A percentile compares a stretch with the other conserved stretches of the same genome.
Conservation (phyloP, 768 basidiomycete species). For the Hortiboletus campestris region DNA sequence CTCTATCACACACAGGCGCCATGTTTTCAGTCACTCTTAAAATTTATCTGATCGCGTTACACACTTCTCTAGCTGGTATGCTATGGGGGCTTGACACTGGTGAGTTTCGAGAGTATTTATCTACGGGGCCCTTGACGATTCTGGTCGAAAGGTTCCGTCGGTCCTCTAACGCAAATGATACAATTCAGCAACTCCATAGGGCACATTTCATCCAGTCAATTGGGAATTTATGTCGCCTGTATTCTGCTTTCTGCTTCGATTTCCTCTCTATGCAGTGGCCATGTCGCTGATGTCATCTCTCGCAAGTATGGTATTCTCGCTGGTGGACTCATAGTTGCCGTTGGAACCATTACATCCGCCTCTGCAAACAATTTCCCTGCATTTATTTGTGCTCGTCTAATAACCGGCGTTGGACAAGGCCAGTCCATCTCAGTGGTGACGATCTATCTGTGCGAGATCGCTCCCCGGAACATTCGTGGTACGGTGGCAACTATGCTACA, state of each 20-base stretch:
- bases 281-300: constrained; percentile 45
- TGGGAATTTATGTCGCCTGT: constrained; percentile 44
- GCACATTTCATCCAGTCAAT: constrained; percentile 34
- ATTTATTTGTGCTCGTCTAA: constrained; percentile 43
- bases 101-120: not conserved
- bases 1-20: not conserved
- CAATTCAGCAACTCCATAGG: constrained; percentile 42
- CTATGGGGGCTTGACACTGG: constrained; percentile 34
- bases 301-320: constrained; percentile 45
- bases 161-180: constrained; percentile 47
- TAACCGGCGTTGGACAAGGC: constrained; percentile 48
- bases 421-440: constrained; percentile 43
- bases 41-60: constrained; percentile 27
- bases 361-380: constrained; percentile 34
- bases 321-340: constrained; percentile 41
- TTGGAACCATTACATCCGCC: constrained; percentile 41
- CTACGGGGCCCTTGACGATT: not conserved
- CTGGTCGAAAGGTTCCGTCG: constrained; percentile 32
- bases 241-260: constrained; percentile 43
- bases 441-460: constrained; percentile 41
- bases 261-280: constrained; percentile 40
- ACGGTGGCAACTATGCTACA: constrained; percentile 41
- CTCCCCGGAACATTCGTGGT: constrained; percentile 42
- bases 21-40: constrained; percentile 18
- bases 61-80: constrained; percentile 28